These are phyloP conservation scores for Amanita subjunquillea DNA, from an alignment of 768 basidiomycete genomes.

Conservation along the genomic window DNA sequence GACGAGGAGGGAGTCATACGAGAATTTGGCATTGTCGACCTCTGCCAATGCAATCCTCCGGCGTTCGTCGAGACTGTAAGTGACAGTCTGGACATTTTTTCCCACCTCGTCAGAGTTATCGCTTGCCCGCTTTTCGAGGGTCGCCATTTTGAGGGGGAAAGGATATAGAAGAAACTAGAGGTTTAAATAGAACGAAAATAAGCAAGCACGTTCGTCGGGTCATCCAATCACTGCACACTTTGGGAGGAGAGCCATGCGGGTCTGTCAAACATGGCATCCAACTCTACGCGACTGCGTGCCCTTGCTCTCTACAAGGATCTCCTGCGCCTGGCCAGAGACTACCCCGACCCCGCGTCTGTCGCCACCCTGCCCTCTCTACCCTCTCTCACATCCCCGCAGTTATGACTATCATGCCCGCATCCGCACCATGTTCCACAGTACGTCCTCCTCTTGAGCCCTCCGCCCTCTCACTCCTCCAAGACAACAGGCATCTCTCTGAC, in stretches of 20 bases:
- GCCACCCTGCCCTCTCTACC: constrained; percentile 4
- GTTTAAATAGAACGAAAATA: neutral
- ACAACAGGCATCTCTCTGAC: constrained; percentile 57
- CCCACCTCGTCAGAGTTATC: constrained; percentile 19
- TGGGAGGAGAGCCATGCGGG: constrained; percentile 7
- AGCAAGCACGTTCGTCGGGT: constrained; percentile 1
- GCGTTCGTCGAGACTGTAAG: constrained; percentile 50
- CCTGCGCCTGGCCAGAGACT: constrained; percentile 69
- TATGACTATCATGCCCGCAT: constrained; percentile 74
- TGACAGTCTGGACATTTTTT: constrained; percentile 14
- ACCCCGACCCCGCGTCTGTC: constrained; percentile 71
- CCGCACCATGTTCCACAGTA: constrained; percentile 66
- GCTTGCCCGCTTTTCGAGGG: constrained; percentile 27
- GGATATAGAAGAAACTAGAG: neutral
- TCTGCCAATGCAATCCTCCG: constrained; percentile 77
- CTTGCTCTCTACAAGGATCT: constrained; percentile 77
- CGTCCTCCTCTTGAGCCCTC: constrained; percentile 12
- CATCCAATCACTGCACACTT: neutral
- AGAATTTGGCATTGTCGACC: constrained; percentile 80
- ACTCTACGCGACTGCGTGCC: constrained; percentile 50
- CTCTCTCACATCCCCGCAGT: constrained; percentile 21
- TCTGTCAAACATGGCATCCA: neutral
- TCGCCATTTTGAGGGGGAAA: constrained; percentile 17
- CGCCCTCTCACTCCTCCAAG: constrained; percentile 21
- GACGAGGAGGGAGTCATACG: constrained; percentile 32